phyloP scores from a whole-genome alignment of 2,329 filamentous ascomycete genomes.

The Cladophialophora exuberans region DNA sequence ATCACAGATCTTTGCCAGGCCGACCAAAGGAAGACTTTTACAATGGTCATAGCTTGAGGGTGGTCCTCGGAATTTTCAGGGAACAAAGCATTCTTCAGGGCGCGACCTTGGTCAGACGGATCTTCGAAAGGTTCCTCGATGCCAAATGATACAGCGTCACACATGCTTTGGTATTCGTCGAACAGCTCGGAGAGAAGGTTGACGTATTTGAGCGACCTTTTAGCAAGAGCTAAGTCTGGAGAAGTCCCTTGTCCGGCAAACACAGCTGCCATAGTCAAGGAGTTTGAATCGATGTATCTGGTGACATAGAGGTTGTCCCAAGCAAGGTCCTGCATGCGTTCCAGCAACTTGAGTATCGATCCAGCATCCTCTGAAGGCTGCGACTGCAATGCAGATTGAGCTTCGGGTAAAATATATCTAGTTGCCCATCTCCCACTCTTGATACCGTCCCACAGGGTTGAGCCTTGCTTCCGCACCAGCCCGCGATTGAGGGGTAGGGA shows the following conservation, averaged over 20 bases:
- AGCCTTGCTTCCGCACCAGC: not conserved
- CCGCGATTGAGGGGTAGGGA: conserved; percentile 3
- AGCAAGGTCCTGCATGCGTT: not conserved
- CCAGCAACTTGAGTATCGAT: not conserved
- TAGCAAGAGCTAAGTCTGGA: not conserved
- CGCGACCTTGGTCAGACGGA: not conserved
- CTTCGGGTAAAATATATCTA: conserved; percentile 5
- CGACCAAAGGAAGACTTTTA: conserved; percentile 10
- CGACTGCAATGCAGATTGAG: not conserved
- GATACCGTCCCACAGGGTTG: conserved; percentile 7
- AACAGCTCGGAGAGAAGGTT: conserved; percentile 3
- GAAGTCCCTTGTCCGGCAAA: not conserved
- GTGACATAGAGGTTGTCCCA: conserved; percentile 8
- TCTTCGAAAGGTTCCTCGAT: conserved; percentile 3
- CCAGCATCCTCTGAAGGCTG: not conserved
- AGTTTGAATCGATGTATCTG: conserved; percentile 1
- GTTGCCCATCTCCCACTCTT: conserved; percentile 3
- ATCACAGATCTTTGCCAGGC: conserved; percentile 7
- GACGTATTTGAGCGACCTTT: conserved; percentile 3
- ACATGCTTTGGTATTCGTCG: conserved; percentile 5
- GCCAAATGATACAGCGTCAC: conserved; percentile 1
- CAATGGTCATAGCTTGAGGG: conserved; percentile 1
- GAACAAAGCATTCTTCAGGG: conserved; percentile 3
- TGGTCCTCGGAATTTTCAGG: not conserved
- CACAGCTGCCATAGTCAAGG: not conserved